Evolutionary conservation across 2,329 filamentous ascomycete genomes (phyloP), one percentile per base, ranked within the genome.

Genomic region (Monosporascus sp.): DNA sequence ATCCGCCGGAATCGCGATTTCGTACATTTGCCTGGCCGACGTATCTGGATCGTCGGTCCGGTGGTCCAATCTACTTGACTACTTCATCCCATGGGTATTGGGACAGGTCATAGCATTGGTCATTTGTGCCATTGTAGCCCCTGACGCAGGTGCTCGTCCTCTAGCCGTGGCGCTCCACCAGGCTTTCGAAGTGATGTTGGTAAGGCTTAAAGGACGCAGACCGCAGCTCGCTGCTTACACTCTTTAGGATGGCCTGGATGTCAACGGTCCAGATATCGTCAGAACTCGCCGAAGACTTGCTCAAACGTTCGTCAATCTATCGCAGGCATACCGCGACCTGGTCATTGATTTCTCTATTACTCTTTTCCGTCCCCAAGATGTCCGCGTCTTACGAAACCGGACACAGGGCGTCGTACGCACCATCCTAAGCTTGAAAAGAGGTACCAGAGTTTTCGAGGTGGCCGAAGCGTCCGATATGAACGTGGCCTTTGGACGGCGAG

Each of bases 321-420:
- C 81, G 15, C 72, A 80, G 55, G 76, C 76, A 2, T 76, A 80
- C 54, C 73, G 81, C 63, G 81, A 84, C 58, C 72, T 84, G 54
- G 72, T 73, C 14, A 73, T 82, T 50, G 81, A 83, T 51, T 72
- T 82, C n/a, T 79, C 80, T 1, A 65, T 83, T 4, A 81, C 79
- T 1, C 71, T 75, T 1, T 79, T 83, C 53, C 67, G 65, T 11
- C 79, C 80, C 2, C 65, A 70, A 11, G 79, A 83, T 60, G 69
- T 81, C 20, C 65, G 69, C 38, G 66, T 70, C 5, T 66, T 84
- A 31, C 75, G 81, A 50, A 83, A 84, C 58, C 66, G 75, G 3
- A 73, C 83, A 50, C 81, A 84, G 56, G 76, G 69, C 18, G 77
- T 82, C 6, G 74, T 84, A 31, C 72, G 81, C 52, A 71, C 78